Evolutionary conservation across 768 basidiomycete species (phyloP).

Genomic region (Coprinopsis marcescibilis): DNA sequence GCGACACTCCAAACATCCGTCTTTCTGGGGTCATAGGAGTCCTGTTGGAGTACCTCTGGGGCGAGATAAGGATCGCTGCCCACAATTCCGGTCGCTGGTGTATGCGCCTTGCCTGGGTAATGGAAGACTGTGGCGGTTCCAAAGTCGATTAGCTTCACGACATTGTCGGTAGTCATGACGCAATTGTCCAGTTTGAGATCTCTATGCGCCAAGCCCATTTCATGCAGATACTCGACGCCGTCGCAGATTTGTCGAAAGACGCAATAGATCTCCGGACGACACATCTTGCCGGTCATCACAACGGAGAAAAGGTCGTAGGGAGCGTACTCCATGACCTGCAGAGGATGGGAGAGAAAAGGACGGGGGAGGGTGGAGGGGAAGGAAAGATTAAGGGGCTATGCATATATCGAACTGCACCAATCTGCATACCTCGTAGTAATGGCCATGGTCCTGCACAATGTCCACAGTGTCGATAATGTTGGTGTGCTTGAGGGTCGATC

Average conservation of each 20-base stretch:
- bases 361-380: slow-evolving; percentile 6
- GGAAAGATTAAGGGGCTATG: background rate
- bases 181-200: slow-evolving; percentile 99
- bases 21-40: slow-evolving; percentile 90
- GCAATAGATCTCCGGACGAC: slow-evolving; percentile 96
- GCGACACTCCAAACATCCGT: slow-evolving; percentile 98
- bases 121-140: slow-evolving; percentile 99
- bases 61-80: slow-evolving; percentile 98
- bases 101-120: slow-evolving; percentile 86
- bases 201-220: slow-evolving; percentile 95
- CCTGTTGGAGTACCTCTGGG: slow-evolving; percentile 82
- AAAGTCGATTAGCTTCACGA: slow-evolving; percentile 99
- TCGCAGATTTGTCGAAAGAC: slow-evolving; percentile 98
- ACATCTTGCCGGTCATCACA: slow-evolving; percentile 99
- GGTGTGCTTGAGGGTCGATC: slow-evolving; percentile 86
- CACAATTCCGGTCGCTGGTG: slow-evolving; percentile 83
- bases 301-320: slow-evolving; percentile 98
- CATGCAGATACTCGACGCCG: slow-evolving; percentile 96
- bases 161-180: slow-evolving; percentile 92
- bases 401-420: slow-evolving; percentile 3
- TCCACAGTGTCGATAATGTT: slow-evolving; percentile 99
- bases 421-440: slow-evolving; percentile 88
- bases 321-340: slow-evolving; percentile 98
- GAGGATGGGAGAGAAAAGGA: slow-evolving; percentile 12
- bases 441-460: slow-evolving; percentile 95